Evolutionary conservation across 352 stramenopile species (phyloP).

Genomic region (Globisporangium ultimum): DNA sequence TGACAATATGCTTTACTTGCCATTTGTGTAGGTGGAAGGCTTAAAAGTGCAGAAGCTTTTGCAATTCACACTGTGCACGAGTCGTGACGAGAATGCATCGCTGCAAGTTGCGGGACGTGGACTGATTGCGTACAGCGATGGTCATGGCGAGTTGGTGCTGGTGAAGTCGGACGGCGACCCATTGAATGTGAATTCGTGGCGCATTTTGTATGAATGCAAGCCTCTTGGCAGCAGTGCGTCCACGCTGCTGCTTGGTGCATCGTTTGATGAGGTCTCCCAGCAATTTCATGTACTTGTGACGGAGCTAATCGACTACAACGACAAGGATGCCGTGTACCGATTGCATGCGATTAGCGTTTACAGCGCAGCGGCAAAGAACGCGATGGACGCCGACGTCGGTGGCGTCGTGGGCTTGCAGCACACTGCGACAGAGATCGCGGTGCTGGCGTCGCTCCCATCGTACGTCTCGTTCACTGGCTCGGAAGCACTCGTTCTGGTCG

Average conservation of each 20-base stretch:
- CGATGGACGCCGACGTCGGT: slow-evolving; percentile 35
- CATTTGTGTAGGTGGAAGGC: slow-evolving; percentile 17
- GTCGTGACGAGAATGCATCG: slow-evolving; percentile 56
- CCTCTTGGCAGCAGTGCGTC: slow-evolving; percentile 30
- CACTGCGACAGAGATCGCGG: slow-evolving; percentile 33
- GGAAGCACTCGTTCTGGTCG: slow-evolving; percentile 50
- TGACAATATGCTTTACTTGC: slow-evolving; percentile 1
- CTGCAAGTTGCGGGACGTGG: slow-evolving; percentile 55
- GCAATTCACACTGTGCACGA: slow-evolving; percentile 30
- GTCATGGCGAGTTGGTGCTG: slow-evolving; percentile 50
- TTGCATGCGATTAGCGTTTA: slow-evolving; percentile 42
- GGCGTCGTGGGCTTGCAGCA: slow-evolving; percentile 34
- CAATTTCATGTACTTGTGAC: slow-evolving; percentile 45
- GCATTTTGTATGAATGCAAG: slow-evolving; percentile 44
- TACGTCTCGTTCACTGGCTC: slow-evolving; percentile 46
- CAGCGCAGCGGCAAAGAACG: slow-evolving; percentile 9
- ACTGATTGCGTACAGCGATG: slow-evolving; percentile 67
- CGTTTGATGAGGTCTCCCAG: slow-evolving; percentile 36
- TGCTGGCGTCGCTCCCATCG: slow-evolving; percentile 46
- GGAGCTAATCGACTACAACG: slow-evolving; percentile 34
- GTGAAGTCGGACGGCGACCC: slow-evolving; percentile 30
- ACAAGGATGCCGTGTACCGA: slow-evolving; percentile 50
- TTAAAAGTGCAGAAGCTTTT: slow-evolving; percentile 28
- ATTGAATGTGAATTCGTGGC: slow-evolving; percentile 29
- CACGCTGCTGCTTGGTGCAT: slow-evolving; percentile 43